Base-by-base conservation (phyloP, 352 stramenopile species). In the Elongisporangium anandrum region DNA sequence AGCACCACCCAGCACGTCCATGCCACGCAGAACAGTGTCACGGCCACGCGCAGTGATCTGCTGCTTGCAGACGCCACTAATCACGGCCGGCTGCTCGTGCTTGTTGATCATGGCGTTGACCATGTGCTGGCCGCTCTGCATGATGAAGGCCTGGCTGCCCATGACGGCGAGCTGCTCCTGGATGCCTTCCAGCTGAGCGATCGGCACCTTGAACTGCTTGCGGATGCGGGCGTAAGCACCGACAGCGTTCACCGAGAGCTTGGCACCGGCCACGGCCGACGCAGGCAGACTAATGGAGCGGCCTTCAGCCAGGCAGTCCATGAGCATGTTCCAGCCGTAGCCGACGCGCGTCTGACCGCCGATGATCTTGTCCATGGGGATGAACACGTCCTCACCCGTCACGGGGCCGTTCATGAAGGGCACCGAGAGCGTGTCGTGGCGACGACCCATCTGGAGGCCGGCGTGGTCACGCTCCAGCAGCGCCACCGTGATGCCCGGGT, bases 301-400 rank as follows among this genome's bases (percentile, higher is more conserved):
- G 61, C 97, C 97, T 84, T 99, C 97, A 10, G 97, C 97, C 20
- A 99, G 70, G 65, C 97, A 99, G 68, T 99, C 97, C 70, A 99
- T 98, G 69, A 99, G 96, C 97, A 99, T 99, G 79, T 99, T 98
- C 97, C 97, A 99, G 61, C 97, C 97, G 69, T 97, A 98, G 55
- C 97, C 97, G 39, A 97, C 97, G 66, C 92, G 84, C 57, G 96
- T 92, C 78, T 98, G 96, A 38, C 97, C 97, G 62, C 97, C 97
- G 34, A 99, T 96, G 68, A 99, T 98, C 72, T 95, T 97, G 22
- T 93, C 87, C 87, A 99, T 99, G 4, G 97, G 96, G 60, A 99
- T 99, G 76, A 98, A 99, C 55, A 99, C 95, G 62, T 99, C 88
- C 66, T 98, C 69, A 50, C 96, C 97, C 49, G 93, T 91, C 20